phyloP scores from a whole-genome alignment of 805 yeast species.

The Pichia cephalocereana region DNA sequence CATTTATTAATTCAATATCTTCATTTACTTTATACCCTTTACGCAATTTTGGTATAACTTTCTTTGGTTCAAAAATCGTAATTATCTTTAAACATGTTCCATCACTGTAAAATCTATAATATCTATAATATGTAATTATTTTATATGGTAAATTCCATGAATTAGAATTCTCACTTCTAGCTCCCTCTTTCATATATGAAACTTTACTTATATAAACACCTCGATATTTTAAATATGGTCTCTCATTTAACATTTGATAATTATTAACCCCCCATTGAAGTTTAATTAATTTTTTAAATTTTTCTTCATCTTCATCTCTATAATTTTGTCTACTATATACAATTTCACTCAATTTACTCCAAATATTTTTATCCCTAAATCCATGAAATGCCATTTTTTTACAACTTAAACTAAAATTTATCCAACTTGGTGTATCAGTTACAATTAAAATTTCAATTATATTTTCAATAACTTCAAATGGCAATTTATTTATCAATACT shows the following conservation, averaged over 20 bases:
- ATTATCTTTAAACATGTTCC: conserved; percentile 67
- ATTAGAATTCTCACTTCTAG: conserved; percentile 52
- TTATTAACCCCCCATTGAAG: conserved; percentile 34
- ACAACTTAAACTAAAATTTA: conserved; percentile 51
- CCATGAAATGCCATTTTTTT: conserved; percentile 47
- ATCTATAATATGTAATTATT: conserved; percentile 82
- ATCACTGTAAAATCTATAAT: conserved; percentile 68
- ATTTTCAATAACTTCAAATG: conserved; percentile 48
- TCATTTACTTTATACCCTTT: conserved; percentile 13
- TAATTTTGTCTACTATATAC: conserved; percentile 49
- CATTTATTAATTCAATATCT: conserved; percentile 14
- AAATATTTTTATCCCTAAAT: conserved; percentile 40
- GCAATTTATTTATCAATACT: conserved; percentile 35
- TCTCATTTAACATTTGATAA: conserved; percentile 43
- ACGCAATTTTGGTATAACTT: conserved; percentile 50
- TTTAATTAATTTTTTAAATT: conserved; percentile 26
- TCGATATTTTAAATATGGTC: conserved; percentile 72
- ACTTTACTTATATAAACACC: conserved; percentile 85
- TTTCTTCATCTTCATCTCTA: conserved; percentile 33
- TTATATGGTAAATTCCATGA: conserved; percentile 71
- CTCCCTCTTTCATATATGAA: conserved; percentile 78
- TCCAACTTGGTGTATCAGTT: conserved; percentile 55
- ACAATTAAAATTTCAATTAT: conserved; percentile 40
- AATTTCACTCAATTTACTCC: conserved; percentile 40
- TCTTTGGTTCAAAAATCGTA: conserved; percentile 61